Evolutionary conservation across 768 basidiomycete genomes (phyloP).

Genomic region (Pisolithus microcarpus): DNA sequence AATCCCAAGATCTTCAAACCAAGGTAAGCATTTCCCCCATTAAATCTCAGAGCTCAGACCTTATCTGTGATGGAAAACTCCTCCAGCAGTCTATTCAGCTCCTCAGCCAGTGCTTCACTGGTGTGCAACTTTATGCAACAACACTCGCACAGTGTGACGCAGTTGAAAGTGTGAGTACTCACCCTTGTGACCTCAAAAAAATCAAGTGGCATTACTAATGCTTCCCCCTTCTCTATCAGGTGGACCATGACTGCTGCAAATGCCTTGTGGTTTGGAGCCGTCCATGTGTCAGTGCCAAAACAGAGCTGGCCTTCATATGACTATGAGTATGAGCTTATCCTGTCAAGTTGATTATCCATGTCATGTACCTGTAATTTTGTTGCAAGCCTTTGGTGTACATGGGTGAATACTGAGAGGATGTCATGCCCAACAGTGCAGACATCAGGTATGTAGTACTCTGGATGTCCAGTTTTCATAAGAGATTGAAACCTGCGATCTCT

Average conservation of each 20-base stretch:
- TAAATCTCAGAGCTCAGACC: slow-evolving; percentile 10
- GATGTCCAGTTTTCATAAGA: slow-evolving; percentile 10
- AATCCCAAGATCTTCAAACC: too few species aligned
- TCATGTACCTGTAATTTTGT: neutral
- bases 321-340: slow-evolving; percentile 9
- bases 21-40: neutral
- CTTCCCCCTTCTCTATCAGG: slow-evolving; percentile 23
- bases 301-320: slow-evolving; percentile 23
- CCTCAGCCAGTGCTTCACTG: slow-evolving; percentile 28
- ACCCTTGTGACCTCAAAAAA: slow-evolving; percentile 29
- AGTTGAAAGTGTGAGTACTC: slow-evolving; percentile 1
- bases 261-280: slow-evolving; percentile 29
- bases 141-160: neutral
- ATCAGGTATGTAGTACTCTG: slow-evolving; percentile 12
- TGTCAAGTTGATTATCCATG: neutral
- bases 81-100: slow-evolving; percentile 26
- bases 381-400: neutral
- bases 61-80: slow-evolving; percentile 30
- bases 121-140: slow-evolving; percentile 22
- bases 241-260: slow-evolving; percentile 29
- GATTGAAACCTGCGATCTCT: slow-evolving; percentile 13
- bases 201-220: slow-evolving; percentile 26
- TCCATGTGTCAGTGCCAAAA: slow-evolving; percentile 34
- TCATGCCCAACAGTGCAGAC: slow-evolving; percentile 15
- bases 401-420: slow-evolving; percentile 10